Conservation (phyloP, 2,329 filamentous ascomycete species). For the Colletotrichum neosansevieriae region DNA sequence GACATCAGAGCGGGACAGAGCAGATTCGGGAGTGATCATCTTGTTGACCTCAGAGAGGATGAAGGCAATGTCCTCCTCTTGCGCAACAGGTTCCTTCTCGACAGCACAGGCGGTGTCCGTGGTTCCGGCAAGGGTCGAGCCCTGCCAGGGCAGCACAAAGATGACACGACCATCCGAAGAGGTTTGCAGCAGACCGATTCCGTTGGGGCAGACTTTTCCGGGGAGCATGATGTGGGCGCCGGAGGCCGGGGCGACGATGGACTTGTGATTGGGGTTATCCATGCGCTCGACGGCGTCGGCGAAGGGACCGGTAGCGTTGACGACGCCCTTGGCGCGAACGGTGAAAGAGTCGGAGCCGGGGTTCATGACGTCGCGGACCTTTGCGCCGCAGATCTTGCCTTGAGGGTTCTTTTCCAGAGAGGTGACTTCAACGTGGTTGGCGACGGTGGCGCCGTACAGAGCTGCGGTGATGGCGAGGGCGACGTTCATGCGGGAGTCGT, state of each 20-base stretch:
- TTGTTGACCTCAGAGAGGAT: constrained; percentile 83
- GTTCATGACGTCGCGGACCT: constrained; percentile 63
- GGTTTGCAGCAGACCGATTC: constrained; percentile 87
- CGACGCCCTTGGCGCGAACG: constrained; percentile 82
- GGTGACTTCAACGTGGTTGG: constrained; percentile 86
- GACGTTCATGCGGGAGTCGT: constrained; percentile 90
- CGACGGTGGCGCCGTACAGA: constrained; percentile 82
- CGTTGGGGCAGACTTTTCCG: constrained; percentile 80
- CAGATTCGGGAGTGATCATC: constrained; percentile 81
- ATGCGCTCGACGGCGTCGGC: constrained; percentile 84
- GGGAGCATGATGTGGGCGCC: constrained; percentile 88
- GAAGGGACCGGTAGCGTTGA: constrained; percentile 88
- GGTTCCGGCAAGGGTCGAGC: constrained; percentile 86
- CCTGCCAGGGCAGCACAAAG: constrained; percentile 90
- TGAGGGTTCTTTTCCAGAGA: constrained; percentile 76
- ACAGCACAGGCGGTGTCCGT: constrained; percentile 81
- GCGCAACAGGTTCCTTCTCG: constrained; percentile 76
- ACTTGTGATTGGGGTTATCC: constrained; percentile 76
- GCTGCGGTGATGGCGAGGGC: constrained; percentile 84
- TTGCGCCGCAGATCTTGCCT: constrained; percentile 78
- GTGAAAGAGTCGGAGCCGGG: constrained; percentile 72
- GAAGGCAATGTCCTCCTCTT: constrained; percentile 84
- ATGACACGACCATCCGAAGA: constrained; percentile 88
- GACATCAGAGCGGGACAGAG: constrained; percentile 79
- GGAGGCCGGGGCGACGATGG: constrained; percentile 84